phyloP scores from a whole-genome alignment of 192 early-diverging fungal species.

The Gaertneriomyces semiglobifer region DNA sequence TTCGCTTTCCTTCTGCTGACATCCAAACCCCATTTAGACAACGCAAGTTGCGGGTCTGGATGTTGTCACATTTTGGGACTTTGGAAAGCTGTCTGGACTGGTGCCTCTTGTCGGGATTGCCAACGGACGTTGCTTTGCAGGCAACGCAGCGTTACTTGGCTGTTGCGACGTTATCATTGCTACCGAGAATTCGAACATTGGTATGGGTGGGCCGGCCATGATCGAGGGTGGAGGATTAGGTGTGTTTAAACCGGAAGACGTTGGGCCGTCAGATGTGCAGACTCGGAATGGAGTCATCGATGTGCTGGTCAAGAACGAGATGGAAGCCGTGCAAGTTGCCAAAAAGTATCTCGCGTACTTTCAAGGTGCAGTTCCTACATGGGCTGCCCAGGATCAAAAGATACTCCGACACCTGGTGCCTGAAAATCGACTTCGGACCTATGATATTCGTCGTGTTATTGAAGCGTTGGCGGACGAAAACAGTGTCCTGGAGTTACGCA shows the following conservation, averaged over 20 bases:
- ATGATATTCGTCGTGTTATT: conserved; percentile 18
- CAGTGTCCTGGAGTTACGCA: conserved; percentile 5
- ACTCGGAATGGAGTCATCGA: conserved; percentile 21
- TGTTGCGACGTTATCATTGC: conserved; percentile 13
- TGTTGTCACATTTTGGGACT: neutral
- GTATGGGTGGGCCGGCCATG: conserved; percentile 32
- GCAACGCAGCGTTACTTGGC: conserved; percentile 22
- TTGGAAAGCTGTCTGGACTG: neutral
- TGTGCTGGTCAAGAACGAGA: conserved; percentile 5
- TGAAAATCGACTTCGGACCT: conserved; percentile 10
- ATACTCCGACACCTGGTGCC: conserved; percentile 7
- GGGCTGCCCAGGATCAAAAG: conserved; percentile 4
- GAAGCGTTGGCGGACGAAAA: conserved; percentile 5
- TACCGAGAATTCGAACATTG: conserved; percentile 8
- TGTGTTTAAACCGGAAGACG: conserved; percentile 14
- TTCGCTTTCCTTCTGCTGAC: no score
- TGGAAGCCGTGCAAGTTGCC: conserved; percentile 1
- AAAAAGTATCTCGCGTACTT: conserved; percentile 10
- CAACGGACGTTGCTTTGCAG: conserved; percentile 24
- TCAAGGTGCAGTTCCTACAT: neutral
- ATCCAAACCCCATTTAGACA: neutral
- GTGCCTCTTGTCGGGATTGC: conserved; percentile 24
- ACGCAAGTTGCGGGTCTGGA: neutral
- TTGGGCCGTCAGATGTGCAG: conserved; percentile 26
- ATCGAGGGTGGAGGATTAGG: conserved; percentile 32